Percentiles rank a stretch among this genome's conserved stretches.
Evolutionary conservation across 192 early-diverging fungal genomes (phyloP).

Genomic region (Coemansia sp.): DNA sequence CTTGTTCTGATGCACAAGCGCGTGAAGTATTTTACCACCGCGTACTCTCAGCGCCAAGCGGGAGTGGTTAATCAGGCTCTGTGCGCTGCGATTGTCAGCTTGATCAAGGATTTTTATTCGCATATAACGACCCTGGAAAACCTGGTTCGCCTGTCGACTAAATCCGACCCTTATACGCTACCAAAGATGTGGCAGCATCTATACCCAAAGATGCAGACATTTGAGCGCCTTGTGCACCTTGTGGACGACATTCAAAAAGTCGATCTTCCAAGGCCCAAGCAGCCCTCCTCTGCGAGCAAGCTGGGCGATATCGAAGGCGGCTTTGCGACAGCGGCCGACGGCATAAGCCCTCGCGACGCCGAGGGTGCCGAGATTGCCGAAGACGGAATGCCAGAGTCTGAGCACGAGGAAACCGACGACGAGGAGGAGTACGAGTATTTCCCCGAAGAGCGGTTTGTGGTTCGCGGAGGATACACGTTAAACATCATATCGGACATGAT

Average conservation of each 20-base stretch:
- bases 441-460: conserved; percentile 43
- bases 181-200: conserved; percentile 92
- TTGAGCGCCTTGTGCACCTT: conserved; percentile 56
- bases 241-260: conserved; percentile 49
- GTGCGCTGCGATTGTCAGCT: conserved; percentile 68
- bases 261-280: conserved; percentile 27
- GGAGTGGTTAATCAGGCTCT: conserved; percentile 90
- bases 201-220: conserved; percentile 65
- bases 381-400: conserved; percentile 14
- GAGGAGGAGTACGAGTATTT: conserved; percentile 17
- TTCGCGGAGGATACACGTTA: conserved; percentile 78
- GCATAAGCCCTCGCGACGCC: conserved; percentile 6
- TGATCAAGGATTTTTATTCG: conserved; percentile 82
- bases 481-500: conserved; percentile 71
- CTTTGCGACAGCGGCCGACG: conserved; percentile 23
- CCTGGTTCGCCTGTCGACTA: conserved; percentile 62
- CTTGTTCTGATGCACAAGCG: conserved; percentile 71
- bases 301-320: conserved; percentile 16
- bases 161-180: conserved; percentile 66
- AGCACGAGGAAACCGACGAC: conserved; percentile 10
- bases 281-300: conserved; percentile 5
- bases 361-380: conserved; percentile 22
- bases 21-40: conserved; percentile 73
- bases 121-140: conserved; percentile 89
- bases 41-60: conserved; percentile 70